Evolutionary conservation across 805 yeast genomes (phyloP), one percentile per base, ranked within the genome.

Genomic region (Ogataea paraovalis): DNA sequence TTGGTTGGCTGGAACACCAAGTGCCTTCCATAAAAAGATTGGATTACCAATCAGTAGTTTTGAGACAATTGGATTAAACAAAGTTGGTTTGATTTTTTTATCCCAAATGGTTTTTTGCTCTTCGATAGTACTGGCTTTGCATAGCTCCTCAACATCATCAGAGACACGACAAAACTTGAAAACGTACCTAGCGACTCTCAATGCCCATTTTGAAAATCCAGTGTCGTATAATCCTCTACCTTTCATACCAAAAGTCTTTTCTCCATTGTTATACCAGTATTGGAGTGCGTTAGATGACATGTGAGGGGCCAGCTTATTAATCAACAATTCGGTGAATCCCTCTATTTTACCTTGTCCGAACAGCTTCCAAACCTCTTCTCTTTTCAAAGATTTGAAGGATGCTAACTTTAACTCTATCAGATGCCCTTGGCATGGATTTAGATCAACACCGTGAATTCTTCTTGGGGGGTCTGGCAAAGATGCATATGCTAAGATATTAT

Each of bases 1-100:
- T 69, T 87, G 96, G 61, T 87, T 87, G 7, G 83, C 79, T 5
- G 95, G 96, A 41, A 87, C 96, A n/a, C 96, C 95, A 21, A 87
- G 72, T 0, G 95, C 95, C 62, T 85, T 86, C 96, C 96, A 87
- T 48, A 87, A 71, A 63, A 87, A 87, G n/a, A 86, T 64, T 19
- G 92, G 91, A 64, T 87, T 87, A n/a, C 90, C 90, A 38, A 87
- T 76, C 43, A 87, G 69, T 25, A 85, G 58, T 43, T 79, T 78
- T 16, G 86, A 81, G 46, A 86, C 83, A 43, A 84, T 55, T 19
- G 87, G 86, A 59, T 83, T 84, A 68, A 85, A 79, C 42, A 87
- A 71, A 3, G 85, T 78, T 4, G 94, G 94, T 52, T 81, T 79
- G 46, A 87, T 74, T 41, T 72, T 72, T 1, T 66, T 61, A 44